Conservation (phyloP, 2,329 filamentous ascomycete species). For the Aureobasidium sp. region DNA sequence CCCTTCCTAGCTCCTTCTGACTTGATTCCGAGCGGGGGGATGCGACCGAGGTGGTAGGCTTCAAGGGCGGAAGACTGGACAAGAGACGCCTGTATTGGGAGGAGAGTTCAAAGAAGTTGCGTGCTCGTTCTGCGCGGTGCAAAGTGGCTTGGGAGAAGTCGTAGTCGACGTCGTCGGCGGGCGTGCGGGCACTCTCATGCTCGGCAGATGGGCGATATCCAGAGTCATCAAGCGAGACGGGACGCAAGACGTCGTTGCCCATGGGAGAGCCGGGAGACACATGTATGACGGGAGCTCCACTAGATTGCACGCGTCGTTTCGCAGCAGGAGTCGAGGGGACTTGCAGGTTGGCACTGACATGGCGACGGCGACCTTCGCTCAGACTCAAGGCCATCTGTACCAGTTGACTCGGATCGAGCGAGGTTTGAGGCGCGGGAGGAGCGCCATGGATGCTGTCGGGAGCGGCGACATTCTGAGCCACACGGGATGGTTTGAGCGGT, state of each 20-base stretch:
- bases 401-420: constrained; percentile 79
- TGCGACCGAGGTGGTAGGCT: constrained; percentile 37
- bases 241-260: constrained; percentile 38
- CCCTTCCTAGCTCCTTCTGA: constrained; percentile 51
- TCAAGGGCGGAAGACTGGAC: constrained; percentile 69
- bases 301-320: constrained; percentile 15
- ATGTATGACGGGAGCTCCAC: constrained; percentile 12
- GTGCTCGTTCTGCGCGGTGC: constrained; percentile 75
- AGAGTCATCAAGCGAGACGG: constrained; percentile 25
- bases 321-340: constrained; percentile 30
- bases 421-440: constrained; percentile 35
- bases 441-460: not conserved
- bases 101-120: constrained; percentile 76
- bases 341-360: constrained; percentile 53
- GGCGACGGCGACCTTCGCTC: constrained; percentile 67
- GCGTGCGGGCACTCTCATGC: not conserved
- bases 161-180: constrained; percentile 46
- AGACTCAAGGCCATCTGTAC: constrained; percentile 87
- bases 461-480: not conserved
- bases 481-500: not conserved
- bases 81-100: constrained; percentile 76
- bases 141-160: constrained; percentile 74
- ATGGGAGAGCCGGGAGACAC: constrained; percentile 17
- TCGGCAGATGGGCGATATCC: not conserved
- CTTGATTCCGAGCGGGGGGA: constrained; percentile 36